These are phyloP conservation scores for Tolypocladium ovalisporum DNA, from an alignment of 2,329 filamentous ascomycete genomes.

Conservation along the genomic window DNA sequence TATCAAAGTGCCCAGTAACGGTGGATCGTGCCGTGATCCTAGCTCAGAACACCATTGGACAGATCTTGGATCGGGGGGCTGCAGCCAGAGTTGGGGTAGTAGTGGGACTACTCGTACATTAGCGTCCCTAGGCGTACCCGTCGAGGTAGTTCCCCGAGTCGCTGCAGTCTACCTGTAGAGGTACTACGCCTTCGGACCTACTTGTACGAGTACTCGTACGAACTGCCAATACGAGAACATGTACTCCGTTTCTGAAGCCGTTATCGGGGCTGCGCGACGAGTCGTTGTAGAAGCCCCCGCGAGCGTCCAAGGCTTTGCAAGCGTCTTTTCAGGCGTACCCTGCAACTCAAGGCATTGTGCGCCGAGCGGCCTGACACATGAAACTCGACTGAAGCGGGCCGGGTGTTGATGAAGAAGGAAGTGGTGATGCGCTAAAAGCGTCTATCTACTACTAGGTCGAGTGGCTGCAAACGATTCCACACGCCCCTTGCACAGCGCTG, in stretches of 20 bases:
- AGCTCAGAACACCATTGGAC: neutral
- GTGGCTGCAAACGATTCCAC: constrained; percentile 4
- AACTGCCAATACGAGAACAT: too few species aligned
- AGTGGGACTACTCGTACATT: neutral
- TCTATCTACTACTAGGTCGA: constrained; percentile 1
- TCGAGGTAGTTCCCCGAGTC: neutral
- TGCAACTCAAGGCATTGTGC: neutral
- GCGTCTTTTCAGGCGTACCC: neutral
- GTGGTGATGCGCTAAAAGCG: neutral
- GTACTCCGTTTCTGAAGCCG: too few species aligned
- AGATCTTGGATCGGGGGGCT: neutral
- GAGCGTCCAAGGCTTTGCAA: neutral
- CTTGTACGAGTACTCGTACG: too few species aligned
- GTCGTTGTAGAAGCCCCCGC: neutral
- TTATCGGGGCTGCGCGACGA: neutral
- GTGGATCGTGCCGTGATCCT: neutral
- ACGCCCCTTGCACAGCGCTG: neutral
- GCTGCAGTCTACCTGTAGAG: too few species aligned
- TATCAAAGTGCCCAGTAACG: neutral
- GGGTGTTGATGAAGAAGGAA: neutral
- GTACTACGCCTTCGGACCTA: too few species aligned
- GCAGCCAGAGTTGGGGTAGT: neutral
- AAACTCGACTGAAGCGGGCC: neutral
- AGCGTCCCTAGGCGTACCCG: neutral
- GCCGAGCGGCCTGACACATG: neutral